Evolutionary conservation across 2,329 filamentous ascomycete species (phyloP), one percentile per base, ranked within the genome.

Genomic region (Colletotrichum zoysiae): DNA sequence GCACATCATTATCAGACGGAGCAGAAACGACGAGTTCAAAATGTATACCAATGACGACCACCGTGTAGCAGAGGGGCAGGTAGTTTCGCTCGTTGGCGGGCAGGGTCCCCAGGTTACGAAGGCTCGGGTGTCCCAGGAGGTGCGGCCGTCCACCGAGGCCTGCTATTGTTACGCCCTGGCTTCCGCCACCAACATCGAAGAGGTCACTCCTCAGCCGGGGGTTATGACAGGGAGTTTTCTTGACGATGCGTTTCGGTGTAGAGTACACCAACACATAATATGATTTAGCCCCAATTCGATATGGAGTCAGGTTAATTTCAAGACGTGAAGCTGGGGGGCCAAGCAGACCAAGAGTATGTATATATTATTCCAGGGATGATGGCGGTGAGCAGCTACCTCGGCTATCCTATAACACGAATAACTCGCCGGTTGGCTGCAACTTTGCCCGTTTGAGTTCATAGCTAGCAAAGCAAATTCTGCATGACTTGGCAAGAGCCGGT

Each of bases 121-220:
- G 18, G 35, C 46, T 4, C 44, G 16, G 26, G 30, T 38, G 11
- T 26, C 20, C 12, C 14, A 12, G n/a, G 4, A 62, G 33, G 33
- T 5, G 14, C 59, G 46, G 23, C 50, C 26, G 23, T 61, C 44
- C 9, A 42, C 30, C 9, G 51, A 65, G 20, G 18, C 40, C 16
- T 26, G 20, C 16, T 57, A 48, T 38, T 55, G 42, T 12, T 23
- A 26, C 9, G 9, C 44, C n/a, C 20, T 51, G 14, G 3, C 58
- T n/a, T 71, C 71, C 2, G 63, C 67, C 20, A 14, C 51, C 18
- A 68, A 65, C 42, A 65, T 64, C 44, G 68, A 68, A 26, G 63
- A 71, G 20, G 55, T 73, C 20, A 67, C 65, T 33, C 12, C 71
- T 3, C 42, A 67, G n/a, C 65, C 50, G 38, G 42, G 44, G 23